A percentile compares a stretch with the other conserved stretches of the same genome.
phyloP scores from a whole-genome alignment of 441 rosid species.

The Adansonia grandidieri region DNA sequence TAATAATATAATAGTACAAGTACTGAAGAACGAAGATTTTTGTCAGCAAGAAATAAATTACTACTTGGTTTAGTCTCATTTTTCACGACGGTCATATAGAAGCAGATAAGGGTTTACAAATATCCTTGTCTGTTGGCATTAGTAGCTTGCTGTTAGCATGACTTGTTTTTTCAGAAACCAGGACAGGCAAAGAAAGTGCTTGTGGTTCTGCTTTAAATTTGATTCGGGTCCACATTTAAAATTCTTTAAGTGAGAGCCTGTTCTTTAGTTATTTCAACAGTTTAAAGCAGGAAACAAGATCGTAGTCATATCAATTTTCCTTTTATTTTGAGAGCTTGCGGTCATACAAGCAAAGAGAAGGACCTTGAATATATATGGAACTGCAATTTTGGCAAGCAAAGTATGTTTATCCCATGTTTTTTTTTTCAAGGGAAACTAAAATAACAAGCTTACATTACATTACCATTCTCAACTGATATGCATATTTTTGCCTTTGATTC shows the following conservation, averaged over 20 bases:
- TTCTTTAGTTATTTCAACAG: slow-evolving; percentile 37
- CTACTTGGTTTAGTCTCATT: background rate
- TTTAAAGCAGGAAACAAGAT: slow-evolving; percentile 25
- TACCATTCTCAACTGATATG: slow-evolving; percentile 12
- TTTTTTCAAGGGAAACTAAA: background rate
- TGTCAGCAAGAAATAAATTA: background rate
- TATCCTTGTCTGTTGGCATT: background rate
- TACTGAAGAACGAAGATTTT: background rate
- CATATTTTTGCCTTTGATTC: slow-evolving; percentile 24
- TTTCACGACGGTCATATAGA: background rate
- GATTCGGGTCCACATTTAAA: slow-evolving; percentile 31
- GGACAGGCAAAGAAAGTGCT: slow-evolving; percentile 19
- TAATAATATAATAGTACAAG: background rate
- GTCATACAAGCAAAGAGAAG: no score
- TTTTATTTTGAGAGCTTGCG: slow-evolving; percentile 10
- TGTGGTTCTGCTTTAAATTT: slow-evolving; percentile 28
- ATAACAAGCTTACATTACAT: slow-evolving; percentile 19
- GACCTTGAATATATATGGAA: slow-evolving; percentile 3
- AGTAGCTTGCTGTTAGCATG: background rate
- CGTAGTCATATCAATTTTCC: background rate
- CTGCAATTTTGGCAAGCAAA: slow-evolving; percentile 16
- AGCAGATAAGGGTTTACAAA: background rate
- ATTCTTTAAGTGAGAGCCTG: slow-evolving; percentile 31
- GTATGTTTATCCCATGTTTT: background rate
- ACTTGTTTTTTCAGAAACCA: slow-evolving; percentile 21